Percentiles rank a stretch among this genome's conserved stretches.
phyloP scores from a whole-genome alignment of 768 basidiomycete species.

The Crucibulum laeve region DNA sequence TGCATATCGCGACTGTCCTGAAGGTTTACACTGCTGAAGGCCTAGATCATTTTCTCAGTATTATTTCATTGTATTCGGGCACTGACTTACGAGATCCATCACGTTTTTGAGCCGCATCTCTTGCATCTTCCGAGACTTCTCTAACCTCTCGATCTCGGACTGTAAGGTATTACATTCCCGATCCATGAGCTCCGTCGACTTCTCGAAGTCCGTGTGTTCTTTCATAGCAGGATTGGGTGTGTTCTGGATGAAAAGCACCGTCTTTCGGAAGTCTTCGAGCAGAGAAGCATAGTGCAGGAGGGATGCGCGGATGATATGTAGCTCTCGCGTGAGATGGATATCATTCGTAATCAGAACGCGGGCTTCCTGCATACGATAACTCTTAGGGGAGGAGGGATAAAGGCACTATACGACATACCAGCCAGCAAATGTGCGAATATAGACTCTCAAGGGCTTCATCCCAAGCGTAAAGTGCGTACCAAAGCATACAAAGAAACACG shows the following conservation, averaged over 20 bases:
- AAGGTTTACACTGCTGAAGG: slow-evolving; percentile 40
- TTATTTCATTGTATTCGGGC: background rate
- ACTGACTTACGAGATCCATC: slow-evolving; percentile 35
- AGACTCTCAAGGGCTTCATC: slow-evolving; percentile 51
- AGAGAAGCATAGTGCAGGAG: slow-evolving; percentile 49
- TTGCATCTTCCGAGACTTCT: slow-evolving; percentile 36
- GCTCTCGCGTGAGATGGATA: slow-evolving; percentile 37
- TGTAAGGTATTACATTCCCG: slow-evolving; percentile 44
- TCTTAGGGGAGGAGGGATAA: slow-evolving; percentile 4
- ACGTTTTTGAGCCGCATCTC: slow-evolving; percentile 42
- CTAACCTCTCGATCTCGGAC: slow-evolving; percentile 46
- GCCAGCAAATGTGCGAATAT: slow-evolving; percentile 41
- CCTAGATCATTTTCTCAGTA: slow-evolving; percentile 17
- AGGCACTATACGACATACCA: slow-evolving; percentile 30
- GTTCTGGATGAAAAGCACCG: slow-evolving; percentile 39
- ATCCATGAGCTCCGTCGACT: slow-evolving; percentile 25
- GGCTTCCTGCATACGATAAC: slow-evolving; percentile 32
- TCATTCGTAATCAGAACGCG: slow-evolving; percentile 31
- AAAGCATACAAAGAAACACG: slow-evolving; percentile 43
- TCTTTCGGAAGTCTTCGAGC: slow-evolving; percentile 45
- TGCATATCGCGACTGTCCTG: slow-evolving; percentile 37
- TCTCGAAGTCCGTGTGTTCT: slow-evolving; percentile 12
- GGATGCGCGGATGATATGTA: slow-evolving; percentile 53
- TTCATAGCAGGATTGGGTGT: slow-evolving; percentile 50
- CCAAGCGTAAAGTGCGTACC: slow-evolving; percentile 60